Base-by-base conservation (phyloP, 805 yeast species). In the Yamadazyma ubonensis region DNA sequence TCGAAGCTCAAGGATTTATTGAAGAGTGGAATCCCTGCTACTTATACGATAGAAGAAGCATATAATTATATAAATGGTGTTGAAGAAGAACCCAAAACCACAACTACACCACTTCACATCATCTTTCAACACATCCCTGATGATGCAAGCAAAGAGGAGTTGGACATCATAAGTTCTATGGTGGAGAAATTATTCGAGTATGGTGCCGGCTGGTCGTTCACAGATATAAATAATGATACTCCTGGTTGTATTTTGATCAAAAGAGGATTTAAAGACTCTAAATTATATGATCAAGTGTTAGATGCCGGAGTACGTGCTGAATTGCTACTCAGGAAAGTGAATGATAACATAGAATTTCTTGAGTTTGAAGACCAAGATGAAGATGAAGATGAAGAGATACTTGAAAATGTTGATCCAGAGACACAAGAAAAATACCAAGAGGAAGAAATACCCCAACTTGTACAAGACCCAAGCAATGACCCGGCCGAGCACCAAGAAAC, bases 291-390 rank as follows among this genome's bases (percentile, higher is more conserved):
- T 5, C 63, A 63, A 17, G 63, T 85, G 27, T 86, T 90, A 1
- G 82, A 78, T 44, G 96, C 96, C 1, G 98, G 98, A 31, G 91
- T 87, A 1, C 71, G 96, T 44, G 93, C 96, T 0, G 97, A 90
- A 58, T 68, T 90, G 27, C 63, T 90, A 15, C 67, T 91, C 45
- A 70, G 96, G 45, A 83, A 82, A 52, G 73, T 89, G 30, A 70
- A 75, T 42, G 89, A 81, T 43, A 64, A 60, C 21, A 66, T 83
- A 48, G 90, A 83, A 55, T 77, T 84, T 44, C 50, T 85, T 6
- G 74, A 67, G 6, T 75, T 63, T 17, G 51, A 49, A 8, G 34
- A 52, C 38, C 53, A 59, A 23, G 26, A 12, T 36, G 50, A 55
- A 9, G 41, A 45, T 2, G 58, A 68, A 26, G 78, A 25, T 21